phyloP scores from a whole-genome alignment of 1,284 basidiomycete species.

The Irpex sp. region DNA sequence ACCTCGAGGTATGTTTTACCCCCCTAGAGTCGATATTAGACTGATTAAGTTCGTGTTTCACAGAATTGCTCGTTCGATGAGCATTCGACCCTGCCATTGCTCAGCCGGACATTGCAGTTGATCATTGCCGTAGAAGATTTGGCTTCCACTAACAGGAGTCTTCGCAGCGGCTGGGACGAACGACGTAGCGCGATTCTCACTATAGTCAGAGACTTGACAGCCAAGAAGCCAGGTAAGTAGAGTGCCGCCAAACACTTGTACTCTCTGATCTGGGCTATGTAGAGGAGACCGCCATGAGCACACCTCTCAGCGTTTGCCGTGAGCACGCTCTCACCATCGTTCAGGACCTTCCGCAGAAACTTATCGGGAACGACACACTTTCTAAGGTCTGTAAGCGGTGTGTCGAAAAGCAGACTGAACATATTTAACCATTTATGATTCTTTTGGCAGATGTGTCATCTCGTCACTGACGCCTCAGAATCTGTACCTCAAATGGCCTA shows the following conservation, averaged over 20 bases:
- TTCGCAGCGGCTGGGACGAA: conserved; percentile 69
- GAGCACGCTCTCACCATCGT: conserved; percentile 66
- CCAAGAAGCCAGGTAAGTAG: conserved; percentile 47
- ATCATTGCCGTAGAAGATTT: conserved; percentile 73
- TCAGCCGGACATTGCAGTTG: conserved; percentile 70
- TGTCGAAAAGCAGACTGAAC: background rate
- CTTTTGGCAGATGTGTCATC: conserved; percentile 62
- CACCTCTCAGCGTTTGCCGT: conserved; percentile 67
- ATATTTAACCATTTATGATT: background rate
- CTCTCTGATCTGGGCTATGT: background rate
- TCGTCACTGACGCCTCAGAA: conserved; percentile 63
- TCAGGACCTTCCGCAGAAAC: conserved; percentile 57
- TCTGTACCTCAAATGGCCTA: conserved; percentile 74
- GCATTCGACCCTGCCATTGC: conserved; percentile 50
- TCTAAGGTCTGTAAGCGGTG: conserved; percentile 43
- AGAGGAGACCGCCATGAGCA: conserved; percentile 4
- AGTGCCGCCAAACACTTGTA: background rate
- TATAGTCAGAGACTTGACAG: conserved; percentile 57
- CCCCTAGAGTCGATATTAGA: background rate
- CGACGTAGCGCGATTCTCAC: conserved; percentile 51
- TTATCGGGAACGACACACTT: conserved; percentile 65
- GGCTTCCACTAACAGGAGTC: conserved; percentile 65
- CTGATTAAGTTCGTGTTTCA: background rate
- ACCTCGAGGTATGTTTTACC: conserved; percentile 66
- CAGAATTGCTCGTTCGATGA: conserved; percentile 67